Base-by-base conservation (phyloP, 164 flowering plant species). In the Buxus sempervirens region DNA sequence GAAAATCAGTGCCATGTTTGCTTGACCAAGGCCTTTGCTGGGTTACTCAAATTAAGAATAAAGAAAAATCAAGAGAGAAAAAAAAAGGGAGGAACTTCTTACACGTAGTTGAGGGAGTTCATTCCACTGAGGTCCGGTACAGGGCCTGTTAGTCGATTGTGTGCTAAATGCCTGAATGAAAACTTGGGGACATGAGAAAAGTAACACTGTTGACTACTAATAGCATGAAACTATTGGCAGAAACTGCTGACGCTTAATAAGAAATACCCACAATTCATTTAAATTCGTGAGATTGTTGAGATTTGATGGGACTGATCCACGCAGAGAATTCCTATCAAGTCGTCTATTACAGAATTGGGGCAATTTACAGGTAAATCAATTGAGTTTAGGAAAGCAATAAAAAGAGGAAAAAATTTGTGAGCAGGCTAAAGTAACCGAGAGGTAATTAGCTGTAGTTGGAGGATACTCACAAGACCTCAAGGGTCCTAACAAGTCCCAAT, bases 31-130 rank as follows among this genome's bases (percentile, higher is more conserved):
- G n/a, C n/a, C n/a, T n/a, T n/a, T n/a, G n/a, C n/a, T n/a, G n/a
- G n/a, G n/a, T n/a, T n/a, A n/a, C n/a, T n/a, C n/a, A n/a, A n/a
- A n/a, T n/a, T n/a, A n/a, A n/a, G n/a, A n/a, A n/a, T n/a, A n/a
- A n/a, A n/a, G 56, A 42, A 32, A 32, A 32, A 32, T 3, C 38
- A 32, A 32, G 38, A 32, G 7, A 3, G 7, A 32, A 32, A 7
- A 32, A 3, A 32, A 32, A 32, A 7, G 3, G 7, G 38, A 32
- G 38, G 38, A 32, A 32, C 38, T 12, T 71, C 97, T 84, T 82
- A 96, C 99, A 96, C 83, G 70, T 87, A 93, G 76, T 81, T 84
- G 69, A 93, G 91, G 27, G 77, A 28, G 36, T 54, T 68, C 98
- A 96, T 86, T 49, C 80, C 81, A 18, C 78, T 75, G 64, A 96